Conservation (phyloP, 2,329 filamentous ascomycete genomes). For the Eutypa lata region DNA sequence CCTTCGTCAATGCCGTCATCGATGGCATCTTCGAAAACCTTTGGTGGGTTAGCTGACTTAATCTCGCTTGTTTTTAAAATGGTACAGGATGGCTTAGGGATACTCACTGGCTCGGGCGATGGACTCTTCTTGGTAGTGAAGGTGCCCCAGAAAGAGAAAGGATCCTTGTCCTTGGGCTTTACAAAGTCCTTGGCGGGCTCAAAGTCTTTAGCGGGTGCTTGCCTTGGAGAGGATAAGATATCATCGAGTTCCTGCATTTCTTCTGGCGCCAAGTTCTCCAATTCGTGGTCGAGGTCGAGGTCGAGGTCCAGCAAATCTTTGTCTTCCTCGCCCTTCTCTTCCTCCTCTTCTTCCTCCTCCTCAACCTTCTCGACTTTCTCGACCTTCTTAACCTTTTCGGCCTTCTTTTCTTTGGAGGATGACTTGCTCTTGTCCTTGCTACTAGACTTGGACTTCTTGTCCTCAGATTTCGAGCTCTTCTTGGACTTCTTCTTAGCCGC, state of each 20-base stretch:
- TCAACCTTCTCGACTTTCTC: conserved; percentile 19
- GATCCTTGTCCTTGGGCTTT: conserved; percentile 29
- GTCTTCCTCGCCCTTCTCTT: conserved; percentile 20
- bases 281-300: conserved; percentile 20
- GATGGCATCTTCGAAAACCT: conserved; percentile 45
- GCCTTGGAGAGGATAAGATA: conserved; percentile 20
- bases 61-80: conserved; percentile 37
- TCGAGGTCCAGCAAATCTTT: conserved; percentile 30
- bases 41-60: conserved; percentile 48
- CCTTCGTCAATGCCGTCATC: conserved; percentile 37
- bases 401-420: conserved; percentile 26
- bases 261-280: conserved; percentile 6
- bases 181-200: too few relatives aligned
- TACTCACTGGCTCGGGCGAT: conserved; percentile 29
- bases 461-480: conserved; percentile 33
- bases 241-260: conserved; percentile 20
- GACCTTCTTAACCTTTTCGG: conserved; percentile 16
- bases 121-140: conserved; percentile 34
- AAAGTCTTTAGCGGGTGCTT: conserved; percentile 21
- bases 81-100: conserved; percentile 7
- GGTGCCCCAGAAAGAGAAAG: conserved; percentile 57
- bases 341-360: conserved; percentile 25
- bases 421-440: conserved; percentile 22
- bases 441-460: conserved; percentile 32
- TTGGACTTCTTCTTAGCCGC: conserved; percentile 39